Evolutionary conservation across 2,329 filamentous ascomycete genomes (phyloP), one percentile per base, ranked within the genome.

Genomic region (Phoma sp.): DNA sequence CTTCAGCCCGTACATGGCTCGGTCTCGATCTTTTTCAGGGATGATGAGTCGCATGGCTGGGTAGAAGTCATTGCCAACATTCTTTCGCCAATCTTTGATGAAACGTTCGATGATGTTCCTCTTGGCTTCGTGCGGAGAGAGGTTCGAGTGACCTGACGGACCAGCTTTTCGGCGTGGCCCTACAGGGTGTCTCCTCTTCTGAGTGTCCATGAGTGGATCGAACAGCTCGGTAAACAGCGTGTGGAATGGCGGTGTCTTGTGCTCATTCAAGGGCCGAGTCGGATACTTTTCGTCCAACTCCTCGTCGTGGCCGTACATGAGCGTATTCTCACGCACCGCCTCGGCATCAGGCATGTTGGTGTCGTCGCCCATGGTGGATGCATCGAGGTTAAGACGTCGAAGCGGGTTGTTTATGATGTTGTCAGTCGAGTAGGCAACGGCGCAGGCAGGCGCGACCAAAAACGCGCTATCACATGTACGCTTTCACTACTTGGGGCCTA

Each of bases 11-110:
- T 98, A 99, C 80, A 96, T 92, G 17, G 90, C 89, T 43, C 95
- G 86, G 68, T 98, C 92, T 35, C 92, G 86, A 70, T 99, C 95
- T 71, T 96, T 96, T 68, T 96, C 92, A 0, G 94, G 93, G 3
- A 97, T 82, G 53, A 98, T 96, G 41, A 99, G 84, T 19, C 95
- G 88, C 74, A 99, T 84, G 1, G 92, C 94, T 0, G 95, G 95
- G 71, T 95, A 98, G 67, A 99, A 91, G 74, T 99, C 95, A 64
- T 91, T 80, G 24, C 95, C 95, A 21, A 97, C 93, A 58, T 96
- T 88, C 51, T 86, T 86, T 35, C 93, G 86, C 95, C 95, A 99
- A 73, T 86, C 84, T 13, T 85, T 84, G 64, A 99, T 91, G 78
- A 96, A 99, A 7, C 88, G 83, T 51, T 93, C 86, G 61, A 99